Base-by-base conservation (phyloP, 805 yeast species). In the Candida silvatica region DNA sequence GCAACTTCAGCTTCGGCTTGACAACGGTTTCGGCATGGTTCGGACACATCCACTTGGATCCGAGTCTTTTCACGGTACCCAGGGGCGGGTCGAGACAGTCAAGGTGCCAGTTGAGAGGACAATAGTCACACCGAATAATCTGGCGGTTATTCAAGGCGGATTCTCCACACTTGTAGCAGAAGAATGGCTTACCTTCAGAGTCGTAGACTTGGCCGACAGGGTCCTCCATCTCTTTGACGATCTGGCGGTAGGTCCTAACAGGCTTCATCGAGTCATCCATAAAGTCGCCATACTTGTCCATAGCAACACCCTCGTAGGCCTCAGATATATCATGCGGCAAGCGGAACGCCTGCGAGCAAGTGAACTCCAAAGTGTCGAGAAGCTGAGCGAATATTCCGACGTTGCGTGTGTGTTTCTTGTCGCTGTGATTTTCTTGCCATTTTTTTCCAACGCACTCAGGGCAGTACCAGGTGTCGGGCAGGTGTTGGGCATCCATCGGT, bases 381-480 rank as follows among this genome's bases (percentile, higher is more conserved):
- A 90, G 55, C 38, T 74, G 74, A 2, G 69, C 62, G 38, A 71
- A 69, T 18, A 73, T 52, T 1, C 80, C 80, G n/a, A 64, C 50
- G 32, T 58, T 43, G 15, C 19, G 6, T 4, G 34, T 24, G 5
- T 30, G 32, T 3, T 28, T 25, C 40, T 33, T 54, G 33, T 26
- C 19, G 8, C 12, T 16, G 5, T 35, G 31, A 9, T 32, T 19
- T 3, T 29, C 17, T 39, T 38, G 11, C 25, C 34, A 3, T 29
- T 57, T 53, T 38, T 68, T 68, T 15, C 71, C 67, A 11, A 52
- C 46, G 57, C 98, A 90, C 48, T 81, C 85, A 12, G 70, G 69
- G 60, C 98, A 90, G 45, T 69, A 76, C 98, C 98, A 90, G 41
- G 76, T 80, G 25, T 82, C 95, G 0, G 97, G 97, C 6, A 85